Conservation (phyloP, 495 filamentous ascomycete genomes). For the Podospora pseudopauciseta region DNA sequence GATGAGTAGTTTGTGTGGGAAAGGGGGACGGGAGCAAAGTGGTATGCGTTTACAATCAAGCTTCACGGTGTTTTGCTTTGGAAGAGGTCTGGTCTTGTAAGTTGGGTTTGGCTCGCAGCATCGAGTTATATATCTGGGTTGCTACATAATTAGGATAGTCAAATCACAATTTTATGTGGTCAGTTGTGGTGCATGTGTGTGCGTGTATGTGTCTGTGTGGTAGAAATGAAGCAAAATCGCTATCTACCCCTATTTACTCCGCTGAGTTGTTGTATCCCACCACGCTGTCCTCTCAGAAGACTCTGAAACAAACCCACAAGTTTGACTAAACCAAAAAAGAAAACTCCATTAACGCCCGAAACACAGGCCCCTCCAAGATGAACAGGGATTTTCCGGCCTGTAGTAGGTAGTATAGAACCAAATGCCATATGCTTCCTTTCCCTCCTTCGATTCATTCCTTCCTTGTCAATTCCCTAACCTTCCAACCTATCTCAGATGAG, state of each 20-base stretch:
- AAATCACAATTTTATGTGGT: neutral
- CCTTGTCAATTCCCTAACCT: neutral
- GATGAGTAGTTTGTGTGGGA: slow-evolving; percentile 22
- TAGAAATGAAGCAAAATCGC: neutral
- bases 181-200: neutral
- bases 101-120: neutral
- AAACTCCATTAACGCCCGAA: neutral
- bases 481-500: neutral
- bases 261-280: neutral
- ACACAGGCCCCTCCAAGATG: neutral
- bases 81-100: neutral
- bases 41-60: neutral
- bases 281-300: neutral
- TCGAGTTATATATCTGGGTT: neutral
- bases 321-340: neutral
- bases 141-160: neutral
- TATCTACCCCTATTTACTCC: neutral
- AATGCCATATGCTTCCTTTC: neutral
- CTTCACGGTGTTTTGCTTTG: neutral
- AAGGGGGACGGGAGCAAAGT: neutral
- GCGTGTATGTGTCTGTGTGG: neutral
- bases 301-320: neutral
- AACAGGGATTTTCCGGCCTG: neutral
- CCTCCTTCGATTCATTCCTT: neutral
- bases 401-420: neutral